Percentiles rank a stretch among this genome's conserved stretches.
Conservation (phyloP, 345 rosid genomes). For the Citrus glauca region DNA sequence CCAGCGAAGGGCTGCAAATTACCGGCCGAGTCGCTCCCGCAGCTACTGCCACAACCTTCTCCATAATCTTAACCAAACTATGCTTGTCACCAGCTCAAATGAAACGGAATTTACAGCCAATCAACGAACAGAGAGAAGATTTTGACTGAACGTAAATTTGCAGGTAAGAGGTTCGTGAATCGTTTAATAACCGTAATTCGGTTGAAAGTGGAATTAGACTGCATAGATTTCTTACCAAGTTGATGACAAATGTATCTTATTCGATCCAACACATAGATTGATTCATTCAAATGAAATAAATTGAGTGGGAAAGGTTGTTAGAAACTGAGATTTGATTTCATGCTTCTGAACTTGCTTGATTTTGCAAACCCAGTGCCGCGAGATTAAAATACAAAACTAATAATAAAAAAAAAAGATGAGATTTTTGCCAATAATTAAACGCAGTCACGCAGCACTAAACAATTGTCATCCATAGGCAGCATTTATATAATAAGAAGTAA, state of each 20-base stretch:
- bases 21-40: background rate
- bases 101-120: background rate
- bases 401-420: too few relatives aligned
- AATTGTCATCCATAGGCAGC: too few relatives aligned
- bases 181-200: background rate
- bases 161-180: background rate
- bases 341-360: background rate
- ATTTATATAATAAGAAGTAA: too few relatives aligned
- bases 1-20: background rate
- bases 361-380: background rate
- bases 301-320: conserved; percentile 4
- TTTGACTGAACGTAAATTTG: background rate
- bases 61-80: background rate
- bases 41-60: background rate
- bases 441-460: too few relatives aligned
- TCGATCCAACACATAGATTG: background rate
- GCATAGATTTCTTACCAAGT: background rate
- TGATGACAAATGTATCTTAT: background rate
- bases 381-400: too few relatives aligned
- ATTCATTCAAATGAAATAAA: background rate
- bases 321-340: background rate
- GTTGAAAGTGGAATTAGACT: background rate
- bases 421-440: too few relatives aligned
- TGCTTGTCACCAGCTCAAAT: background rate
- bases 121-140: background rate